Conservation (phyloP, 1,284 basidiomycete species). For the Rhodotorula sp. region DNA sequence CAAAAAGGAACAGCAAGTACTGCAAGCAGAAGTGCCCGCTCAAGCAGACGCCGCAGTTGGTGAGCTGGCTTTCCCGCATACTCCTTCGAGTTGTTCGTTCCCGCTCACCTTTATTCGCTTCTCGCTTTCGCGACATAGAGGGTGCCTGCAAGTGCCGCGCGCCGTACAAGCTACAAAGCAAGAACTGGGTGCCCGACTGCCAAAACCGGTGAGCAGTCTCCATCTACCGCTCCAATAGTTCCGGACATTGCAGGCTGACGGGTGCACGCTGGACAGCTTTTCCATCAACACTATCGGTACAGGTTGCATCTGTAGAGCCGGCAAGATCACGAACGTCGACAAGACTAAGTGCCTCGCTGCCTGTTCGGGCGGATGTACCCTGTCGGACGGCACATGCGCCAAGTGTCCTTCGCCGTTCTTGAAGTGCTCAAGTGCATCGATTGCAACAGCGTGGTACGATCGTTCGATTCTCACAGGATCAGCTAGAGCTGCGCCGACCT, state of each 20-base stretch:
- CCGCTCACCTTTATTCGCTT: background rate
- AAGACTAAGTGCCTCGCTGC: background rate
- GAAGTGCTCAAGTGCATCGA: background rate
- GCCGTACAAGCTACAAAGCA: too few relatives aligned
- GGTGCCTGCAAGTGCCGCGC: too few relatives aligned
- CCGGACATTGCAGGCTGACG: background rate
- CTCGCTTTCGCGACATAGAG: background rate
- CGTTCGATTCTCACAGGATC: too few relatives aligned
- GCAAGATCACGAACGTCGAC: constrained; percentile 1
- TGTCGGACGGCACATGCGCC: background rate
- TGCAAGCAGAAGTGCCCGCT: too few relatives aligned
- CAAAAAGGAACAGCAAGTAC: too few relatives aligned
- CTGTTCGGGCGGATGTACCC: background rate
- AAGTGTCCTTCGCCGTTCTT: background rate
- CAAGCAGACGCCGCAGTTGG: too few relatives aligned
- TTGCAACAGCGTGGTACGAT: background rate
- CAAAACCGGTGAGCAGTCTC: background rate
- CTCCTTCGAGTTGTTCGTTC: background rate
- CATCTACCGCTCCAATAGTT: background rate
- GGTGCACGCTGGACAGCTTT: background rate
- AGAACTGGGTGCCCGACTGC: background rate
- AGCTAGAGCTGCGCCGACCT: background rate
- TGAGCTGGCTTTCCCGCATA: too few relatives aligned
- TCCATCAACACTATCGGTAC: background rate
- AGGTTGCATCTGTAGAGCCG: background rate